Evolutionary conservation across 2,329 filamentous ascomycete species (phyloP).

Genomic region (Kalmusia sp.): DNA sequence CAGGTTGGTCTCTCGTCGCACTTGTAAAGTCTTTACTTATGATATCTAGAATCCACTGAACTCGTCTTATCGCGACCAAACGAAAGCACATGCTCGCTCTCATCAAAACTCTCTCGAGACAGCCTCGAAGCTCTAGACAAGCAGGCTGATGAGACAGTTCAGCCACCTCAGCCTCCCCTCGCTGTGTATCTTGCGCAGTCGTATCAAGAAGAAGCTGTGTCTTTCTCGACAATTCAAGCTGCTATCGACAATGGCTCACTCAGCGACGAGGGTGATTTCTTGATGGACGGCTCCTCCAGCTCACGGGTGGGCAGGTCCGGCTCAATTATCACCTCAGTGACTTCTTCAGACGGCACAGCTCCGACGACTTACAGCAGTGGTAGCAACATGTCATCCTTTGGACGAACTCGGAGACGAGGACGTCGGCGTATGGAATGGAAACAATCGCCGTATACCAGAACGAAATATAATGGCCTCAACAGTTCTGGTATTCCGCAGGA

Average conservation of each 20-base stretch:
- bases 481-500: conserved; percentile 36
- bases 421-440: conserved; percentile 45
- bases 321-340: conserved; percentile 39
- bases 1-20: conserved; percentile 21
- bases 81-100: conserved; percentile 17
- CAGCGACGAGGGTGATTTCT: conserved; percentile 26
- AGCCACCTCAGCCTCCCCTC: conserved; percentile 39
- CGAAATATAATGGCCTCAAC: conserved; percentile 38
- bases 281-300: conserved; percentile 32
- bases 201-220: conserved; percentile 41
- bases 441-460: conserved; percentile 34
- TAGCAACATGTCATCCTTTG: conserved; percentile 45
- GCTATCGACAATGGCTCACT: conserved; percentile 34
- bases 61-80: conserved; percentile 6
- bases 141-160: conserved; percentile 22
- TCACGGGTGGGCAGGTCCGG: conserved; percentile 28
- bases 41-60: conserved; percentile 14
- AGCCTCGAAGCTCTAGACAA: conserved; percentile 39
- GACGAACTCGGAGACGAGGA: conserved; percentile 41
- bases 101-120: conserved; percentile 35
- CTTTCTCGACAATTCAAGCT: conserved; percentile 36
- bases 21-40: background rate
- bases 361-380: conserved; percentile 42
- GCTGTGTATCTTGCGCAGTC: conserved; percentile 44
- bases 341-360: conserved; percentile 41